These are phyloP conservation scores for Pythium aphanidermatum DNA, from an alignment of 352 stramenopile species.

Conservation along the genomic window DNA sequence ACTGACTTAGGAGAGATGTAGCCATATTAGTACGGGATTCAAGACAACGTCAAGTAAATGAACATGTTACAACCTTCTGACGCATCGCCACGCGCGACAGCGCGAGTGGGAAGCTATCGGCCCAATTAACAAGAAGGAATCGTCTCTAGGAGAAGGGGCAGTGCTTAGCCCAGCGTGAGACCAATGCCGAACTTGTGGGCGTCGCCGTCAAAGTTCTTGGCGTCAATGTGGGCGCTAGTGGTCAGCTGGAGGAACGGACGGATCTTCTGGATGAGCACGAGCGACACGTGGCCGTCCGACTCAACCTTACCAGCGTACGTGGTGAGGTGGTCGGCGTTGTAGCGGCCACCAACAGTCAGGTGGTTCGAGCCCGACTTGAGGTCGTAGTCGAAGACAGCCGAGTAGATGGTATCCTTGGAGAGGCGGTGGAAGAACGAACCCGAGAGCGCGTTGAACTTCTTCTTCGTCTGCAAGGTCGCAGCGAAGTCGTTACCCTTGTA, in stretches of 20 bases:
- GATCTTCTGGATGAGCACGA: slow-evolving; percentile 84
- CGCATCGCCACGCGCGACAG: too few relatives aligned
- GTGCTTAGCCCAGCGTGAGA: slow-evolving; percentile 77
- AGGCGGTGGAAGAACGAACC: slow-evolving; percentile 81
- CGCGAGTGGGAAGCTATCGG: not conserved
- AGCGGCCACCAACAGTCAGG: slow-evolving; percentile 75
- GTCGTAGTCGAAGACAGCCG: slow-evolving; percentile 85
- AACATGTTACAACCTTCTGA: slow-evolving; percentile 12
- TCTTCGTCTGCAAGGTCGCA: slow-evolving; percentile 78
- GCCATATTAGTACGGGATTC: too few relatives aligned
- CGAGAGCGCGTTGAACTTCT: slow-evolving; percentile 79
- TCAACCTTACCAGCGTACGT: slow-evolving; percentile 85
- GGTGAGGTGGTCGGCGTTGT: slow-evolving; percentile 74
- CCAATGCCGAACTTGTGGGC: slow-evolving; percentile 89
- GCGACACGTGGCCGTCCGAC: slow-evolving; percentile 81
- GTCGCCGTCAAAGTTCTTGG: slow-evolving; percentile 89
- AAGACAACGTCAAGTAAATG: slow-evolving; percentile 1
- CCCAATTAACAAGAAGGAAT: slow-evolving; percentile 1
- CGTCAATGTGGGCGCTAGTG: slow-evolving; percentile 83
- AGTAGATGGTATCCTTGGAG: slow-evolving; percentile 81
- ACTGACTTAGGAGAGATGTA: too few relatives aligned
- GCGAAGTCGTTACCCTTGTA: slow-evolving; percentile 76
- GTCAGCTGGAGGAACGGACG: slow-evolving; percentile 77
- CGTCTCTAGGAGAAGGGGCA: slow-evolving; percentile 8
- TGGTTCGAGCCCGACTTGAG: slow-evolving; percentile 81